Base-by-base conservation (phyloP, 208 protist species). In the Trypanosoma grayi region DNA sequence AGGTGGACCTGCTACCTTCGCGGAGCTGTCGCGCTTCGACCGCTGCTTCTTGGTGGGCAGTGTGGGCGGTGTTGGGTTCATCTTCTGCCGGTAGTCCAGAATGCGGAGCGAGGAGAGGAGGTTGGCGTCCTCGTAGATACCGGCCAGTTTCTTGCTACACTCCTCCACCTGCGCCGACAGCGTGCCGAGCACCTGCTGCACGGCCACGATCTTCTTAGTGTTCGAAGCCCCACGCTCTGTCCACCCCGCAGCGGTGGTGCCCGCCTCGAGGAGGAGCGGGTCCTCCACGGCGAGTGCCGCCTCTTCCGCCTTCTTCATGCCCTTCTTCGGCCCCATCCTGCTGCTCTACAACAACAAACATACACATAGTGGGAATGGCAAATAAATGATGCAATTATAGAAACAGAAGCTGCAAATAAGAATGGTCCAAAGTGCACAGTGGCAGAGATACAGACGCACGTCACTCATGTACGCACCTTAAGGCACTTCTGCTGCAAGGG, bases 311-410 rank as follows among this genome's bases (percentile, higher is more conserved):
- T 55, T 68, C 20, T 68, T 68, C 20, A 2, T 2, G 9, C n/a
- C n/a, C 11, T 45, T 33, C 16, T 51, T 68, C n/a, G 52, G 53
- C 2, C 25, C 27, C 53, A 60, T 64, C 28, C 47, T 28, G 18
- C 10, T 28, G 9, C 27, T 52, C 25, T 30, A 58, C 18, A 56
- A 58, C 40, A 57, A 55, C 24, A 53, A 66, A 64, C 25, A 45
- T 0, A 64, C 55, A 44, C 34, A 31, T 6, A 57, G 39, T 34
- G 40, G 25, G 31, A 55, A 59, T 27, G 39, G 22, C 43, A 20
- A 60, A 59, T 70, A 43, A 58, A 73, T 60, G 54, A 30, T 55
- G 56, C 6, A 30, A 52, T 25, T 34, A 39, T 10, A n/a, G n/a
- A n/a, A n/a, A n/a, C n/a, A n/a, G n/a, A n/a, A n/a, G n/a, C n/a